Conservation (phyloP, 768 basidiomycete genomes). For the Calocybe cyanea region DNA sequence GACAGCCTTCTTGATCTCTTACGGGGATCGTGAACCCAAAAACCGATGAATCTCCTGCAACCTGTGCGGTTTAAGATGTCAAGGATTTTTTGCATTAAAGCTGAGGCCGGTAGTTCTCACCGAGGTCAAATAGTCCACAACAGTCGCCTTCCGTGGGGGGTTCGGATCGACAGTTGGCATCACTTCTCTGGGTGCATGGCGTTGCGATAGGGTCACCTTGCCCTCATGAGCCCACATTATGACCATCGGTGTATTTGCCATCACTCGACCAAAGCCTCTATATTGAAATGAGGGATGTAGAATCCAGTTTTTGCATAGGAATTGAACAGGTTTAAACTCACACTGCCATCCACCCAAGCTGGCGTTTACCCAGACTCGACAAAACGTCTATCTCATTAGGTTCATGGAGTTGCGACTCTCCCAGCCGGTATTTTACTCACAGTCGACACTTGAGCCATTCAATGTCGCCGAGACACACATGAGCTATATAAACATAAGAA, state of each 20-base stretch:
- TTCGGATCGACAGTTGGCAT: conserved; percentile 54
- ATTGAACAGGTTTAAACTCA: conserved; percentile 21
- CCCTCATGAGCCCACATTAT: conserved; percentile 73
- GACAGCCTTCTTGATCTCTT: conserved; percentile 14
- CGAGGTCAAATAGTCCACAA: conserved; percentile 30
- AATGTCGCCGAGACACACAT: conserved; percentile 48
- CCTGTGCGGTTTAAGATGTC: conserved; percentile 19
- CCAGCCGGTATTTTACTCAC: conserved; percentile 21
- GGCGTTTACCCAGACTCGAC: conserved; percentile 34
- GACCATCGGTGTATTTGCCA: conserved; percentile 63
- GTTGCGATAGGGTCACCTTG: conserved; percentile 62
- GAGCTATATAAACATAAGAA: conserved; percentile 20
- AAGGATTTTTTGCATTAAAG: too few species aligned
- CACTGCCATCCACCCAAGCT: conserved; percentile 62
- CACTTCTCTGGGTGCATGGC: conserved; percentile 44
- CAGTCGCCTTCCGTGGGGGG: conserved; percentile 50
- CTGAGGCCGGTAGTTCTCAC: conserved; percentile 28
- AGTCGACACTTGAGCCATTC: conserved; percentile 41
- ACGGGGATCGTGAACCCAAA: conserved; percentile 52
- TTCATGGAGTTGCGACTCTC: background rate
- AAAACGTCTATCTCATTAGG: conserved; percentile 37
- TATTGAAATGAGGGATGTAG: background rate
- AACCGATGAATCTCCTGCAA: conserved; percentile 37
- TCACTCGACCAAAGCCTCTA: conserved; percentile 57
- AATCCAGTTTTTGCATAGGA: background rate